Percentiles rank a stretch among this genome's conserved stretches.
Evolutionary conservation across 1,284 basidiomycete genomes (phyloP).

Genomic region (Ceraceosorus guamensis): DNA sequence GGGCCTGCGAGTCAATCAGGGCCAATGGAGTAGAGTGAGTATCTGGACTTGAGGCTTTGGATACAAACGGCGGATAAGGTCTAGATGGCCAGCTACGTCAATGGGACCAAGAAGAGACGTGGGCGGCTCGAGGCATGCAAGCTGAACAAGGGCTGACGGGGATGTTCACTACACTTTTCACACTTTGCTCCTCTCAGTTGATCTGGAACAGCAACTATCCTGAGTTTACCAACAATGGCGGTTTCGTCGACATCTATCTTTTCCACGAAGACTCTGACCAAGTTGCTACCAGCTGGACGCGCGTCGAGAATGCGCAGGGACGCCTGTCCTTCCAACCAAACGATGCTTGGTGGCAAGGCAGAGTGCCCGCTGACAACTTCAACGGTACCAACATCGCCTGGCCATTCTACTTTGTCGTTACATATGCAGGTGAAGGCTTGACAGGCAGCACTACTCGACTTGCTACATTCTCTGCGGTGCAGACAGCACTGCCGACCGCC

Average conservation of each 20-base stretch:
- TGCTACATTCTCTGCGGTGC: conserved; percentile 30
- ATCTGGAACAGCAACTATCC: conserved; percentile 43
- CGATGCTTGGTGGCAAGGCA: conserved; percentile 31
- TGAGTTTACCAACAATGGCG: conserved; percentile 27
- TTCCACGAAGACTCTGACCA: conserved; percentile 33
- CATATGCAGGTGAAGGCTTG: conserved; percentile 17
- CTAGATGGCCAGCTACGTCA: neutral
- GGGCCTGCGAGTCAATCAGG: conserved; percentile 22
- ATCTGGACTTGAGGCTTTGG: neutral
- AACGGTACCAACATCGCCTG: conserved; percentile 32
- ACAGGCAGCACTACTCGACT: conserved; percentile 23
- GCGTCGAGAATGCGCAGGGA: conserved; percentile 26
- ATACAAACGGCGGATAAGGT: too few relatives aligned
- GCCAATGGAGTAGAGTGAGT: conserved; percentile 25
- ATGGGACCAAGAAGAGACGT: neutral
- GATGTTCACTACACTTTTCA: neutral
- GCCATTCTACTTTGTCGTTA: conserved; percentile 43
- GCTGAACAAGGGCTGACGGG: neutral
- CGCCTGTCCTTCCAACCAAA: conserved; percentile 30
- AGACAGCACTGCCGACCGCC: conserved; percentile 28
- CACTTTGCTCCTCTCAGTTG: conserved; percentile 10
- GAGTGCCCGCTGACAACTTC: conserved; percentile 16
- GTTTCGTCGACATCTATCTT: conserved; percentile 35
- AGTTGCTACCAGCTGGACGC: conserved; percentile 29
- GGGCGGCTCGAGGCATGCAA: neutral